These are phyloP conservation scores for Venturia nashicola DNA, from an alignment of 2,329 filamentous ascomycete genomes.

Conservation along the genomic window DNA sequence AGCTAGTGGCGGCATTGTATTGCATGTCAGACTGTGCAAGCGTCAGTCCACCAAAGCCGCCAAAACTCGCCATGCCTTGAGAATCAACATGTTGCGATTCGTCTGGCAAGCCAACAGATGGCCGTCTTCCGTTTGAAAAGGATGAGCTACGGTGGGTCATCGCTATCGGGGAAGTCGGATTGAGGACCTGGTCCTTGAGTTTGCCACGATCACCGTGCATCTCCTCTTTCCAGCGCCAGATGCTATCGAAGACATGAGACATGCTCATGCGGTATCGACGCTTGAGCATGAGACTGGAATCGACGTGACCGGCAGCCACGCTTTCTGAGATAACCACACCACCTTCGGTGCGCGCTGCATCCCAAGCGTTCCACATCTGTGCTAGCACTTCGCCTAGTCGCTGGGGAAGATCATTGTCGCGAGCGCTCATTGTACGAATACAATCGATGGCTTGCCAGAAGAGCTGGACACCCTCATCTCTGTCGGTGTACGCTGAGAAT, in stretches of 20 bases:
- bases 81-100: constrained; percentile 1
- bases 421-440: constrained; percentile 60
- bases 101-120: constrained; percentile 16
- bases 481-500: constrained; percentile 49
- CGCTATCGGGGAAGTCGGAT: constrained; percentile 76
- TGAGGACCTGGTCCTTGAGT: constrained; percentile 56
- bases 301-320: constrained; percentile 26
- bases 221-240: constrained; percentile 77
- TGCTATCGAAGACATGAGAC: constrained; percentile 73
- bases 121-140: constrained; percentile 8
- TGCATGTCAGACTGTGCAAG: constrained; percentile 21
- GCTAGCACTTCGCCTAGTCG: constrained; percentile 75
- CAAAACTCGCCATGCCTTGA: constrained; percentile 13
- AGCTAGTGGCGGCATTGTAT: constrained; percentile 25
- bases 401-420: constrained; percentile 68
- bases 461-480: constrained; percentile 51
- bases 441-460: constrained; percentile 61
- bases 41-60: constrained; percentile 20
- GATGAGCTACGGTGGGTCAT: constrained; percentile 48
- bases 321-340: constrained; percentile 1
- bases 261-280: constrained; percentile 77
- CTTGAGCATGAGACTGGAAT: constrained; percentile 65
- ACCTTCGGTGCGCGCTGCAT: constrained; percentile 2
- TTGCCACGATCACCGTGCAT: constrained; percentile 38
- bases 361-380: constrained; percentile 61